Base-by-base conservation (phyloP, 495 filamentous ascomycete genomes). In the Oidiodendron maius region DNA sequence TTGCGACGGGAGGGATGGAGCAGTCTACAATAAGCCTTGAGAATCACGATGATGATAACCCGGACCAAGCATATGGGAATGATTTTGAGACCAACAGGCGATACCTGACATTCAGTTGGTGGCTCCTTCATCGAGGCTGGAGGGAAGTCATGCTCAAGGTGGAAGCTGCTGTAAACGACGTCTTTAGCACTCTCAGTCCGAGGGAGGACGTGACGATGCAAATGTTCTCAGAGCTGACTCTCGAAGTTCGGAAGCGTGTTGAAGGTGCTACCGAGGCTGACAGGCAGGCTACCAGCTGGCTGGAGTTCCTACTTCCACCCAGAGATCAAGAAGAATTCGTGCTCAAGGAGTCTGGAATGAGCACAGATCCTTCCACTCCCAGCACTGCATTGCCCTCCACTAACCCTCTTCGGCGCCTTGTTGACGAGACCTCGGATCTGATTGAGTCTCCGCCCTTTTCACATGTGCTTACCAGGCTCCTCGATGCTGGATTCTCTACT, bases 61-160 rank as follows among this genome's bases (percentile, higher is more conserved):
- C 78, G 10, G 85, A 86, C 30, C 83, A 87, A 53, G 80, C 84
- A 5, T 86, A 94, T 62, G 88, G 89, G 4, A 86, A 83, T 57
- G 93, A 97, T 64, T 93, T 93, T 54, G 89, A 95, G 56, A 93
- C 90, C 30, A 97, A 98, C 65, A 74, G 89, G 50, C 83, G 84
- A 54, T 99, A 96, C 61, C 76, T 99, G 28, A 89, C 89, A 43
- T 95, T 97, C 65, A 91, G 86, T 61, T 99, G 94, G 94, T 97
- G 93, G 93, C 70, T 99, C 18, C 74, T 99, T 35, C 89, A 97
- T 67, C 80, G 82, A 30, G 93, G 93, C 47, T 96, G 89, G 83
- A 82, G 81, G 50, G 74, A 84, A 38, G 68, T 97, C 46, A 83
- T 86, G 80, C 70, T 78, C 46, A 83, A 82, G 46, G 88, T 99